Base-by-base conservation (phyloP, 768 basidiomycete genomes). In the Russula foetens region DNA sequence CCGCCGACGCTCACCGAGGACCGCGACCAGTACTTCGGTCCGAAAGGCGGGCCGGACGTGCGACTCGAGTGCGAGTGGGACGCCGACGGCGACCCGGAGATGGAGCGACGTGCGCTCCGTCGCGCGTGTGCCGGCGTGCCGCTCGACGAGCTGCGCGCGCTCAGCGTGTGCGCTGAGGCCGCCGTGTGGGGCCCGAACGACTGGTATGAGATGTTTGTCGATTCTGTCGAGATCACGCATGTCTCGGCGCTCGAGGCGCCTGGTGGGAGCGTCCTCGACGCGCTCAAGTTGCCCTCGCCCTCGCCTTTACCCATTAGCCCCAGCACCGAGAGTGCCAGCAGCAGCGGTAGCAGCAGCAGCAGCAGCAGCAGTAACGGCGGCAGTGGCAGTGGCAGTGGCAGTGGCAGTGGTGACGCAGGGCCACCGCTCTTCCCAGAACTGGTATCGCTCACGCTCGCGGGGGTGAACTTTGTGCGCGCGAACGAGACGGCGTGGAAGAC, bases 41-140 rank as follows among this genome's bases (percentile, higher is more conserved):
- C 61, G 6, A 57, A 52, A 9, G 3, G 5, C 23, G 0, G 9
- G 7, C 21, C 56, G 38, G 56, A 52, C 38, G 46, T 58, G 5
- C 61, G 31, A 2, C 51, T 62, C 23, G 56, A 62, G 4, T 62
- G 56, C 61, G 61, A 58, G 15, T 62, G 61, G 61, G 61, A 58
- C 51, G 50, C 55, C 17, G 49, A 47, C 41, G 41, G 17, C 41
- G 57, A 62, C 14, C 50, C 56, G 0, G 55, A 62, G 21, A 53
- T 53, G 29, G 61, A 62, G 19, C 44, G 56, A 1, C 56, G 51
- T 24, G 55, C 61, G 7, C 44, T 62, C 5, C 49, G 48, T 7
- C 48, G 56, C 12, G 55, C 56, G 7, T 56, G 55, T 26, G 56
- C 35, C 1, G 35, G 35, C 45, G 38, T 62, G 35, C 55, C 55